These are phyloP conservation scores for Penicillium occitanis DNA, from an alignment of 2,329 filamentous ascomycete species.

Conservation along the genomic window DNA sequence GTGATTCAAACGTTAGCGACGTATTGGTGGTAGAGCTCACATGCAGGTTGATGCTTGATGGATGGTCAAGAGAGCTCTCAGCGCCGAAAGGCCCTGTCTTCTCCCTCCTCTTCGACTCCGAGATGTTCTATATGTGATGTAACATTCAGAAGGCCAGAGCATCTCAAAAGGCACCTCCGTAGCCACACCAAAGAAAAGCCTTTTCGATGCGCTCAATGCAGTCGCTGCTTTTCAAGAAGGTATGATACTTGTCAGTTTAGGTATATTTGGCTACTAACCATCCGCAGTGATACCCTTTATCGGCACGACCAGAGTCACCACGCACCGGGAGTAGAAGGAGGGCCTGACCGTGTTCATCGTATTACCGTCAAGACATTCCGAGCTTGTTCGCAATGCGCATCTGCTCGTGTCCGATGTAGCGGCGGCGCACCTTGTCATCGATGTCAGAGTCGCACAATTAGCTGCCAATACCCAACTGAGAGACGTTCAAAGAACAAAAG, in stretches of 20 bases:
- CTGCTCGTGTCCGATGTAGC: conserved; percentile 42
- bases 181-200: conserved; percentile 44
- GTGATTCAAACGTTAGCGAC: not conserved
- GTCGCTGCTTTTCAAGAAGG: conserved; percentile 45
- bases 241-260: conserved; percentile 25
- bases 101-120: conserved; percentile 7
- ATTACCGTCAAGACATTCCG: conserved; percentile 46
- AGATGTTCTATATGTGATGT: conserved; percentile 34
- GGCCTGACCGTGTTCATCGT: conserved; percentile 37
- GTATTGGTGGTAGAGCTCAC: not conserved
- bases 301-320: conserved; percentile 43
- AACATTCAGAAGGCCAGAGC: conserved; percentile 42
- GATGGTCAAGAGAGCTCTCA: not conserved
- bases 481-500: conserved; percentile 36
- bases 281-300: conserved; percentile 39
- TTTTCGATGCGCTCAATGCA: conserved; percentile 41
- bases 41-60: not conserved
- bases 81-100: not conserved
- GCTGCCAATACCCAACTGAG: conserved; percentile 43
- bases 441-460: conserved; percentile 38
- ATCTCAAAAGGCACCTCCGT: conserved; percentile 44
- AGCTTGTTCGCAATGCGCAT: conserved; percentile 42
- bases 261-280: not conserved
- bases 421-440: conserved; percentile 40
- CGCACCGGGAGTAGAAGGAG: conserved; percentile 32